These are phyloP conservation scores for Filobasidium uniguttulatum DNA, from an alignment of 1,284 basidiomycete species.

Conservation along the genomic window DNA sequence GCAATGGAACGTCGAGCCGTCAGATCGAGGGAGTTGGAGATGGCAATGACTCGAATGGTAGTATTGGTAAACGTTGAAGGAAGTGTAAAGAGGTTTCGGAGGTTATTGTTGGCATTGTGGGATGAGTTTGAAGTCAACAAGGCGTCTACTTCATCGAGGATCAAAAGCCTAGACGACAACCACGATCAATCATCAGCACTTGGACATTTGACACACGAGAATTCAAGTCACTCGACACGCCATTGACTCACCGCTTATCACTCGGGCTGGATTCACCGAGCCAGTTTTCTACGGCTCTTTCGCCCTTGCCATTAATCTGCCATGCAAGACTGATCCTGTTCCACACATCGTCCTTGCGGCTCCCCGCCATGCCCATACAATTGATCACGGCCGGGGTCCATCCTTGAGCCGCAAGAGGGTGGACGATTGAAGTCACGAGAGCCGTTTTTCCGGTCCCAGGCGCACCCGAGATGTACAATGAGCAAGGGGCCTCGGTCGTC, in stretches of 20 bases:
- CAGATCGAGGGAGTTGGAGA: slow-evolving; percentile 37
- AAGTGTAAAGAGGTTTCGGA: slow-evolving; percentile 32
- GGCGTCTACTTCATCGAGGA: slow-evolving; percentile 38
- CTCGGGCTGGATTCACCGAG: neutral
- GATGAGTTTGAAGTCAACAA: slow-evolving; percentile 27
- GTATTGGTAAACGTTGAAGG: slow-evolving; percentile 20
- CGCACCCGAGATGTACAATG: slow-evolving; percentile 34
- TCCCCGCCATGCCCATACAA: slow-evolving; percentile 31
- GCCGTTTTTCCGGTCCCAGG: slow-evolving; percentile 39
- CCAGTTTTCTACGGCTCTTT: slow-evolving; percentile 9
- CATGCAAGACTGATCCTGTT: slow-evolving; percentile 23
- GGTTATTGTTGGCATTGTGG: slow-evolving; percentile 21
- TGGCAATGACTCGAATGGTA: slow-evolving; percentile 33
- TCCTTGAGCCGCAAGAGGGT: slow-evolving; percentile 16
- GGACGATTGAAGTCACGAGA: slow-evolving; percentile 24
- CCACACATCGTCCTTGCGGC: slow-evolving; percentile 15
- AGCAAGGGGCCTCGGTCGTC: neutral
- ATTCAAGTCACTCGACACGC: neutral
- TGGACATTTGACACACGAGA: neutral
- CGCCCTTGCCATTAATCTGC: slow-evolving; percentile 15
- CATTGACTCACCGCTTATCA: slow-evolving; percentile 9
- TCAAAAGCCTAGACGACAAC: slow-evolving; percentile 22
- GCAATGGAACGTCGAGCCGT: slow-evolving; percentile 31
- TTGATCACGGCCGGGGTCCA: slow-evolving; percentile 32
- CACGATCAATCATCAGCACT: slow-evolving; percentile 7